phyloP scores from a whole-genome alignment of 2,329 filamentous ascomycete genomes.

The Penicillium paneum region DNA sequence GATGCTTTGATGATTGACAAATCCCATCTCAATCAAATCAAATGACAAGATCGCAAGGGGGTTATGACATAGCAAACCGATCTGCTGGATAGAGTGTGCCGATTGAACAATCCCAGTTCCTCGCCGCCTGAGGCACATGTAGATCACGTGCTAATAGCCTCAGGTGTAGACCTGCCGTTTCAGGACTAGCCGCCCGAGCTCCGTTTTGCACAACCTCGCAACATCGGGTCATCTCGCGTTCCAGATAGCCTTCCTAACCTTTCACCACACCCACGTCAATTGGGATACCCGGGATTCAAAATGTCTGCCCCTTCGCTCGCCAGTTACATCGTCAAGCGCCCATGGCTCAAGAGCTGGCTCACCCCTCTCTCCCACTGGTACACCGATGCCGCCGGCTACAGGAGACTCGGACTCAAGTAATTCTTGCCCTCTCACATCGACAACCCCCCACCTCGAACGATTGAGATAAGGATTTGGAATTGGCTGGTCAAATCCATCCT shows the following conservation, averaged over 20 bases:
- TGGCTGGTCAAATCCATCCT: not conserved
- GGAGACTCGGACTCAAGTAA: slow-evolving; percentile 87
- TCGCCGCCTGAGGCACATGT: slow-evolving; percentile 26
- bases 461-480: slow-evolving; percentile 4
- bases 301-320: slow-evolving; percentile 72
- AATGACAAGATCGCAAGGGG: slow-evolving; percentile 10
- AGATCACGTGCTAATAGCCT: slow-evolving; percentile 26
- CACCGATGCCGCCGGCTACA: slow-evolving; percentile 82
- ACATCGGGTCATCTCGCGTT: slow-evolving; percentile 38
- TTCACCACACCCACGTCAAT: slow-evolving; percentile 33
- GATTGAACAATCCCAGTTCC: slow-evolving; percentile 14
- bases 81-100: slow-evolving; percentile 24
- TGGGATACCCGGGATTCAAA: slow-evolving; percentile 38
- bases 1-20: slow-evolving; percentile 22
- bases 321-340: slow-evolving; percentile 75
- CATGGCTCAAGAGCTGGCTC: slow-evolving; percentile 78
- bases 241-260: slow-evolving; percentile 32
- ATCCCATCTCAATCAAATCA: slow-evolving; percentile 21
- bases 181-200: slow-evolving; percentile 32
- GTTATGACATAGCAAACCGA: slow-evolving; percentile 22
- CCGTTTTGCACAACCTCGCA: slow-evolving; percentile 42
- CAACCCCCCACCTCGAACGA: slow-evolving; percentile 11
- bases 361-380: slow-evolving; percentile 87
- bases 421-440: slow-evolving; percentile 25
- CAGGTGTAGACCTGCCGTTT: slow-evolving; percentile 25